phyloP scores from a whole-genome alignment of 768 basidiomycete genomes.

The Russula brevipes region DNA sequence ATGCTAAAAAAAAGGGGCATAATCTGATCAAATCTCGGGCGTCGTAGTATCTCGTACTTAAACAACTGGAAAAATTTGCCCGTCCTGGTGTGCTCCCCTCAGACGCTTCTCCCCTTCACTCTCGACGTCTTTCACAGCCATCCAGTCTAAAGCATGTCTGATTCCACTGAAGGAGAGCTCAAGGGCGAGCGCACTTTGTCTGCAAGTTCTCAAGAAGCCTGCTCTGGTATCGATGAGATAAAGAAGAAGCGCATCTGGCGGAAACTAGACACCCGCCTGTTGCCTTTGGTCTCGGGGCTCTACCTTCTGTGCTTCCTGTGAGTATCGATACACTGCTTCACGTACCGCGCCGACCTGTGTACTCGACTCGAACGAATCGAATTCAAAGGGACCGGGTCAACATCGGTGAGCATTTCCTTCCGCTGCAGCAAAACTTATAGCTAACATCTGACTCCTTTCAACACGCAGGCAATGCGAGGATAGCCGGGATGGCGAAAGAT shows the following conservation, averaged over 20 bases:
- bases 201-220: neutral
- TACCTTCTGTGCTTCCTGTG: slow-evolving; percentile 24
- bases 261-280: slow-evolving; percentile 17
- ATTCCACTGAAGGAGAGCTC: neutral
- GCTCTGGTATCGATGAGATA: neutral
- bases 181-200: neutral
- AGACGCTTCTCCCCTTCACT: neutral
- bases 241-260: slow-evolving; percentile 12
- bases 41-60: too few relatives aligned
- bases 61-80: too few relatives aligned
- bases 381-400: slow-evolving; percentile 23
- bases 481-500: slow-evolving; percentile 42
- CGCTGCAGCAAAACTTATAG: too few relatives aligned
- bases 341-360: neutral
- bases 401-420: slow-evolving; percentile 9
- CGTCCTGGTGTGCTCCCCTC: too few relatives aligned
- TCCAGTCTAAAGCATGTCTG: neutral
- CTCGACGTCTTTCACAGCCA: neutral
- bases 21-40: too few relatives aligned
- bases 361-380: neutral
- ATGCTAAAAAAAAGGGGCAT: too few relatives aligned
- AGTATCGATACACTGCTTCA: neutral
- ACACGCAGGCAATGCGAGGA: slow-evolving; percentile 28
- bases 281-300: slow-evolving; percentile 20
- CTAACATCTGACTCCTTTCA: neutral